These are phyloP conservation scores for Fusarium succisae DNA, from an alignment of 2,329 filamentous ascomycete species.

Conservation along the genomic window DNA sequence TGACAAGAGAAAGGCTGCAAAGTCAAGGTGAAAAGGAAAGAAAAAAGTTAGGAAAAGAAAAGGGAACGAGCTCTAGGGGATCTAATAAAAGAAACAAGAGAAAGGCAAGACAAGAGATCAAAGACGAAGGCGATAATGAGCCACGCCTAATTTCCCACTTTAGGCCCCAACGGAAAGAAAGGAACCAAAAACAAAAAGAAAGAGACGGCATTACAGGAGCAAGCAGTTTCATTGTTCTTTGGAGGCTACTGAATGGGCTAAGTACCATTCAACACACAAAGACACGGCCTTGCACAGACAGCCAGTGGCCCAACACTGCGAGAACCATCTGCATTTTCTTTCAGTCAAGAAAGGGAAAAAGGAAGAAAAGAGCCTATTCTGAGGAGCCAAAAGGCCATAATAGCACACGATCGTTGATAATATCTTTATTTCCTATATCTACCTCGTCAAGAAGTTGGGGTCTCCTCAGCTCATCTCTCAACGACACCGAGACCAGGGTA, in stretches of 20 bases:
- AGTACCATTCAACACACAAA: slow-evolving; percentile 27
- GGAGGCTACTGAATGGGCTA: slow-evolving; percentile 32
- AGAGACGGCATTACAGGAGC: slow-evolving; percentile 1
- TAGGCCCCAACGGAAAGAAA: slow-evolving; percentile 27
- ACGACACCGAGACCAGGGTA: slow-evolving; percentile 14
- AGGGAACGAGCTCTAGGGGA: neutral
- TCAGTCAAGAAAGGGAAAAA: slow-evolving; percentile 16
- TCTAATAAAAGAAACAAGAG: slow-evolving; percentile 2
- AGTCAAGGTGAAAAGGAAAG: slow-evolving; percentile 2
- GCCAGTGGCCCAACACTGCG: slow-evolving; percentile 25
- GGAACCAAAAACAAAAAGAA: slow-evolving; percentile 11
- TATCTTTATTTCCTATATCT: slow-evolving; percentile 14
- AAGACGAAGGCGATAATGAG: slow-evolving; percentile 37
- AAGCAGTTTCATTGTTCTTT: slow-evolving; percentile 40
- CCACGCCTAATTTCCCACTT: slow-evolving; percentile 24
- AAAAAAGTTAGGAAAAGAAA: neutral
- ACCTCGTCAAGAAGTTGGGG: neutral
- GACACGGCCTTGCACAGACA: slow-evolving; percentile 35
- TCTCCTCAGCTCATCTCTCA: slow-evolving; percentile 5
- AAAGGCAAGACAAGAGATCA: slow-evolving; percentile 19
- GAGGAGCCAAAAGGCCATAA: neutral
- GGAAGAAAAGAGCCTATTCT: neutral
- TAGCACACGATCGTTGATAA: neutral
- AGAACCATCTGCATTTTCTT: slow-evolving; percentile 22
- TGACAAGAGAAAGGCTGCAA: neutral